These are phyloP conservation scores for Berkeleyomyces rouxiae DNA, from an alignment of 2,329 filamentous ascomycete species.

Conservation along the genomic window DNA sequence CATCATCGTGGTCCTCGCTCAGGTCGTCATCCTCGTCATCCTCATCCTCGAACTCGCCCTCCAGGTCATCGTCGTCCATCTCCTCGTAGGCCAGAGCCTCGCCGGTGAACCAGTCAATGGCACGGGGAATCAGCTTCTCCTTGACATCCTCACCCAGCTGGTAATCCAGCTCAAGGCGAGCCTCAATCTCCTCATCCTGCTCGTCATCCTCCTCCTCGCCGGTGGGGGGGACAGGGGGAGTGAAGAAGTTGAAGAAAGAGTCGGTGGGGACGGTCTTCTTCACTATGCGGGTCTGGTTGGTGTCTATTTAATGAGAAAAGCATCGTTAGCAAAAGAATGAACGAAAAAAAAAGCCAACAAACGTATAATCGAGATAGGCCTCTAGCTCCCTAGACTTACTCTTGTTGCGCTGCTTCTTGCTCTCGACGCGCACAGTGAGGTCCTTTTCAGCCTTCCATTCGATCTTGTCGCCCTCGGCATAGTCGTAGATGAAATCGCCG, in stretches of 20 bases:
- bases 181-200: constrained; percentile 81
- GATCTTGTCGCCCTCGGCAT: constrained; percentile 95
- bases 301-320: constrained; percentile 42
- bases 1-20: constrained; percentile 71
- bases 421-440: constrained; percentile 84
- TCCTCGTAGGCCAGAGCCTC: constrained; percentile 96
- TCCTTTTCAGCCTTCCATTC: constrained; percentile 92
- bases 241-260: constrained; percentile 99
- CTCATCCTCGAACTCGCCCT: constrained; percentile 77
- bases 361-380: constrained; percentile 9
- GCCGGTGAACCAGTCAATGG: constrained; percentile 98
- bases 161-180: constrained; percentile 94
- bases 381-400: constrained; percentile 42
- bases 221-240: constrained; percentile 70
- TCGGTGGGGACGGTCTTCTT: constrained; percentile 98
- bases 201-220: constrained; percentile 55
- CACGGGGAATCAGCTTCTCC: constrained; percentile 96
- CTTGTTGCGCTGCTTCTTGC: constrained; percentile 99
- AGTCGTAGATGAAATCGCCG: constrained; percentile 98
- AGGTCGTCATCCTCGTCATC: constrained; percentile 81
- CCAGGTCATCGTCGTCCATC: constrained; percentile 64
- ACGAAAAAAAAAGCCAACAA: neutral
- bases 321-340: neutral
- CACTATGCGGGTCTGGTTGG: constrained; percentile 95
- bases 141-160: constrained; percentile 99